Conservation (phyloP, 2,329 filamentous ascomycete species). For the Talaromyces sp. region DNA sequence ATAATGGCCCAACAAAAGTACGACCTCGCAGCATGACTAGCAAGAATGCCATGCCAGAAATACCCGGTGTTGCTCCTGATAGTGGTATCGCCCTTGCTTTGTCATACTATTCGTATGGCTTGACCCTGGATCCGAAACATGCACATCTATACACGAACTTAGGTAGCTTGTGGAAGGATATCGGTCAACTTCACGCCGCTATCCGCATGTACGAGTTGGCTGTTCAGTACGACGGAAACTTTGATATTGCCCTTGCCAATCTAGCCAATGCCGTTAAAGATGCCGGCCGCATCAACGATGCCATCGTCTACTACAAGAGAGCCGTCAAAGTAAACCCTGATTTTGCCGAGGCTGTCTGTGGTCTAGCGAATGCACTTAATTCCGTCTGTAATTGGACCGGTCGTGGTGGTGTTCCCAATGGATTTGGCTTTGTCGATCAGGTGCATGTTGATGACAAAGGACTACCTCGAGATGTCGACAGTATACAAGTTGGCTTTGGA, state of each 20-base stretch:
- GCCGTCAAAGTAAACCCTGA: slow-evolving; percentile 90
- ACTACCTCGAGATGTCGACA: slow-evolving; percentile 71
- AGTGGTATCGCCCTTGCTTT: slow-evolving; percentile 85
- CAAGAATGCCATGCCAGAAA: slow-evolving; percentile 43
- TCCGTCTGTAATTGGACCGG: slow-evolving; percentile 95
- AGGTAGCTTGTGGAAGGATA: slow-evolving; percentile 91
- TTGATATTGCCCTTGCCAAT: slow-evolving; percentile 95
- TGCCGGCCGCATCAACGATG: slow-evolving; percentile 85
- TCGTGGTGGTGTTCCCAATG: slow-evolving; percentile 77
- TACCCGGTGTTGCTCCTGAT: slow-evolving; percentile 77
- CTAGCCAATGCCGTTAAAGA: slow-evolving; percentile 97
- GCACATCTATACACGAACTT: slow-evolving; percentile 96
- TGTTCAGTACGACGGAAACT: slow-evolving; percentile 85
- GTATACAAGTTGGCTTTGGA: slow-evolving; percentile 62
- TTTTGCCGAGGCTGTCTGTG: slow-evolving; percentile 95
- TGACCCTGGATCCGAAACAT: slow-evolving; percentile 80
- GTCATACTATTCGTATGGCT: slow-evolving; percentile 91
- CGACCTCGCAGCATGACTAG: slow-evolving; percentile 30
- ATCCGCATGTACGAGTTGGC: slow-evolving; percentile 98
- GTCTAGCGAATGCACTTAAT: slow-evolving; percentile 88
- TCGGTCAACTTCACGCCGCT: slow-evolving; percentile 84
- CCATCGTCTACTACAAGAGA: slow-evolving; percentile 84
- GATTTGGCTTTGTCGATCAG: slow-evolving; percentile 70
- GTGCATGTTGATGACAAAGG: slow-evolving; percentile 90
- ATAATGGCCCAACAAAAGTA: slow-evolving; percentile 49